phyloP scores from a whole-genome alignment of 805 yeast species.

The Naumovozyma dairenensis region DNA sequence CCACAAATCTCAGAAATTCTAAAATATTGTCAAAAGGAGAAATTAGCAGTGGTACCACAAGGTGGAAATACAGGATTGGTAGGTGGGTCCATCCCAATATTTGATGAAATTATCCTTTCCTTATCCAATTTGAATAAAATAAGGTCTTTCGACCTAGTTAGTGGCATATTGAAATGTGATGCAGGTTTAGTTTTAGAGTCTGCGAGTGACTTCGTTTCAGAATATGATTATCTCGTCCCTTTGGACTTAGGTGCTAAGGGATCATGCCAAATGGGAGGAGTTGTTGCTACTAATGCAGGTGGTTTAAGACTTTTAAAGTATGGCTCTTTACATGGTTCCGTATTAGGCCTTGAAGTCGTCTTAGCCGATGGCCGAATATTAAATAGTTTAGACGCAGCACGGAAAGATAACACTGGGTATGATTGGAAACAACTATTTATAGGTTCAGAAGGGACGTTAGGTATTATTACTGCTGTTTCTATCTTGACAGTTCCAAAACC shows the following conservation, averaged over 20 bases:
- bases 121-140: conserved; percentile 63
- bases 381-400: conserved; percentile 69
- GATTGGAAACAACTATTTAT: conserved; percentile 87
- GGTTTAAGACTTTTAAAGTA: conserved; percentile 80
- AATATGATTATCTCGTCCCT: conserved; percentile 84
- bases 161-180: conserved; percentile 82
- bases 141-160: conserved; percentile 68
- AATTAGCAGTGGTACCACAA: conserved; percentile 85
- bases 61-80: conserved; percentile 96
- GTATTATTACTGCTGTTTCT: conserved; percentile 83
- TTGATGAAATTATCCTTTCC: conserved; percentile 78
- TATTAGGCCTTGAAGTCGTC: conserved; percentile 87
- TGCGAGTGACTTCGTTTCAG: conserved; percentile 71
- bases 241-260: conserved; percentile 94
- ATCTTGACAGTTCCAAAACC: conserved; percentile 87
- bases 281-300: conserved; percentile 93
- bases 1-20: conserved; percentile 69
- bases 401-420: conserved; percentile 94
- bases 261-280: conserved; percentile 92
- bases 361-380: conserved; percentile 79
- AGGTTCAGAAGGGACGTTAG: conserved; percentile 90
- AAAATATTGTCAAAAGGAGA: conserved; percentile 67
- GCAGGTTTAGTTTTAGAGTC: conserved; percentile 83
- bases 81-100: conserved; percentile 88
- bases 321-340: conserved; percentile 88